Conservation (phyloP, 345 rosid species). For the Capsella bursapastoris region DNA sequence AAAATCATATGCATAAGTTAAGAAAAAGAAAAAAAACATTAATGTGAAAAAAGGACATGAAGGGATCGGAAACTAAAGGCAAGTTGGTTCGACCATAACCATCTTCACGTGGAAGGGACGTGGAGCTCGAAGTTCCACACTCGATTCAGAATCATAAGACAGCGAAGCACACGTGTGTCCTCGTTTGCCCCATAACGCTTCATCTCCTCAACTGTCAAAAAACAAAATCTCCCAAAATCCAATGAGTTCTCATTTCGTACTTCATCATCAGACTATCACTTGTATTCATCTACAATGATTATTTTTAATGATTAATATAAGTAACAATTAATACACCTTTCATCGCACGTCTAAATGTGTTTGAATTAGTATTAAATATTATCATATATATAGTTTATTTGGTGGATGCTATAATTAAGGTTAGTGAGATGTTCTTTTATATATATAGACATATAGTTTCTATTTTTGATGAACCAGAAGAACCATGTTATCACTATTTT, state of each 20-base stretch:
- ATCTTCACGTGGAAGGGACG: conserved; percentile 59
- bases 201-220: conserved; percentile 37
- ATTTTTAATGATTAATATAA: background rate
- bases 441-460: background rate
- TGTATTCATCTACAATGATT: background rate
- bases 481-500: background rate
- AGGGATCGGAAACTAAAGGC: conserved; percentile 30
- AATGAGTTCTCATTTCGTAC: background rate
- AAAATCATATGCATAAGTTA: background rate
- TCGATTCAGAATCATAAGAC: conserved; percentile 45
- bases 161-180: conserved; percentile 74
- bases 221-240: background rate
- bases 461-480: background rate
- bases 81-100: conserved; percentile 36
- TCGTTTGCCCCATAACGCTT: conserved; percentile 51
- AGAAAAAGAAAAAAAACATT: conserved; percentile 1
- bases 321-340: background rate
- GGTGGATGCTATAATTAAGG: background rate
- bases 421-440: background rate
- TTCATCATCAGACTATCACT: background rate
- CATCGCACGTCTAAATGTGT: background rate
- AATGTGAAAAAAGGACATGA: conserved; percentile 36
- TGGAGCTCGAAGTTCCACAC: conserved; percentile 52
- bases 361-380: background rate
- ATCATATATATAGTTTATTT: background rate